Percentiles rank a stretch among this genome's conserved stretches.
Conservation (phyloP, 352 stramenopile genomes). For the Phytopythium vexans region DNA sequence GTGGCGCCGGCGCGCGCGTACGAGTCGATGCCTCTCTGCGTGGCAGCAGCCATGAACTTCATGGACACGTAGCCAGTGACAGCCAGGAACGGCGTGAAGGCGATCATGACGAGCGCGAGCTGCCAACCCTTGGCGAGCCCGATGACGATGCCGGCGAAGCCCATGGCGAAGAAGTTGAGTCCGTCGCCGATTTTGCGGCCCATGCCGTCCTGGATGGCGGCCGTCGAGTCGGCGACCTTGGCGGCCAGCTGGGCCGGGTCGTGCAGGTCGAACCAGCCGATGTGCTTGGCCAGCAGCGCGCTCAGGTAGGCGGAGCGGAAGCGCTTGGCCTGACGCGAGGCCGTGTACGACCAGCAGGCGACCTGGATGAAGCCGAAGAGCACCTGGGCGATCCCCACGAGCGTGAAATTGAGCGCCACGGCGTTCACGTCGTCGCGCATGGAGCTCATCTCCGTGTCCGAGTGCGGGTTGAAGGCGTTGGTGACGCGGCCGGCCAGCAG, state of each 20-base stretch:
- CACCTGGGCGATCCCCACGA: conserved; percentile 46
- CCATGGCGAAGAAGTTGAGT: conserved; percentile 36
- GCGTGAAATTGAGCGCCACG: conserved; percentile 55
- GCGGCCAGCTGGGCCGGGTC: conserved; percentile 40
- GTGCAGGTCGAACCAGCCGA: conserved; percentile 65
- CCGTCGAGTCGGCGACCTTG: conserved; percentile 24
- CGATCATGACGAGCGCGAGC: conserved; percentile 42
- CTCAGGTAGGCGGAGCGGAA: conserved; percentile 52
- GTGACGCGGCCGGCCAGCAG: conserved; percentile 42
- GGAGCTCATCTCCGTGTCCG: background rate
- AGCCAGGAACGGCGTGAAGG: conserved; percentile 37
- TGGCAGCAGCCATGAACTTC: conserved; percentile 30
- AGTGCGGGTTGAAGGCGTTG: conserved; percentile 47
- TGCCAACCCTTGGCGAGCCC: conserved; percentile 45
- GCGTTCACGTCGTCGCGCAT: conserved; percentile 28
- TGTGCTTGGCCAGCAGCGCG: conserved; percentile 57
- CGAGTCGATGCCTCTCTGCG: conserved; percentile 47
- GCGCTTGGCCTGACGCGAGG: conserved; percentile 53
- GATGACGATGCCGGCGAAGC: conserved; percentile 35
- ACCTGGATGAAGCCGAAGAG: conserved; percentile 50
- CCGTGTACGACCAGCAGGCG: conserved; percentile 56
- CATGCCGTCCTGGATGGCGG: conserved; percentile 46
- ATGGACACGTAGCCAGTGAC: conserved; percentile 20
- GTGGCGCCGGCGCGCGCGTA: conserved; percentile 65
- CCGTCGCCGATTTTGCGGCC: conserved; percentile 24